Conservation (phyloP, 169 alveolate genomes). For the Toxoplasma gondii region DNA sequence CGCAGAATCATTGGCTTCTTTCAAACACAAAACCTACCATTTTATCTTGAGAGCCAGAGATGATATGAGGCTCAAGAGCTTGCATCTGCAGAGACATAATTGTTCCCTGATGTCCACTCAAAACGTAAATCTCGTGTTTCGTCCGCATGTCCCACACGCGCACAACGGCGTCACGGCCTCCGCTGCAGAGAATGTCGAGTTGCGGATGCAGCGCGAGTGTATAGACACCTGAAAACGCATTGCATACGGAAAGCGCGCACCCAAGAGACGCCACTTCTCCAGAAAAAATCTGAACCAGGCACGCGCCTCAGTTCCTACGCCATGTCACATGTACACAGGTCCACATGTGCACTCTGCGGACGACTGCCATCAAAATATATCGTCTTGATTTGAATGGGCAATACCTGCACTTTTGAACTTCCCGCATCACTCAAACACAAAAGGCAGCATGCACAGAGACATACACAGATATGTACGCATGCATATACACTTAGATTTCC, state of each 20-base stretch:
- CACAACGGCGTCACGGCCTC: slow-evolving; percentile 98
- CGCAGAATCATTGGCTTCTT: too few species aligned
- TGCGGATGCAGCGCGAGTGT: slow-evolving; percentile 96
- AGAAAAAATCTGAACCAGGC: neutral
- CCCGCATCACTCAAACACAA: too few species aligned
- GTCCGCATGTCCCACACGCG: slow-evolving; percentile 99
- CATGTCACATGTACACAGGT: neutral
- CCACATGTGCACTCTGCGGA: too few species aligned
- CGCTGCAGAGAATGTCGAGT: slow-evolving; percentile 94
- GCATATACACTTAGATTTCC: neutral
- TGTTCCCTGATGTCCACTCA: slow-evolving; percentile 96
- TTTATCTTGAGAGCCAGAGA: slow-evolving; percentile 90
- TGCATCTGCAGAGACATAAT: slow-evolving; percentile 87
- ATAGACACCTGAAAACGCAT: slow-evolving; percentile 89
- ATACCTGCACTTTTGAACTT: too few species aligned
- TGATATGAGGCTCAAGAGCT: slow-evolving; percentile 95
- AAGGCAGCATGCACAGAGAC: neutral
- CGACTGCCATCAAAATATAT: too few species aligned
- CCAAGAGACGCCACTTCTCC: neutral
- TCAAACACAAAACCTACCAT: slow-evolving; percentile 64
- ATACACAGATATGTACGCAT: neutral
- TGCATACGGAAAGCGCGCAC: neutral
- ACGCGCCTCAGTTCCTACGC: neutral
- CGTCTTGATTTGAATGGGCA: too few species aligned
- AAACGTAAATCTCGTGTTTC: slow-evolving; percentile 90